A percentile compares a stretch with the other conserved stretches of the same genome.
These are phyloP conservation scores for Cucumis hystrix DNA, from an alignment of 306 rosid species.

Conservation along the genomic window DNA sequence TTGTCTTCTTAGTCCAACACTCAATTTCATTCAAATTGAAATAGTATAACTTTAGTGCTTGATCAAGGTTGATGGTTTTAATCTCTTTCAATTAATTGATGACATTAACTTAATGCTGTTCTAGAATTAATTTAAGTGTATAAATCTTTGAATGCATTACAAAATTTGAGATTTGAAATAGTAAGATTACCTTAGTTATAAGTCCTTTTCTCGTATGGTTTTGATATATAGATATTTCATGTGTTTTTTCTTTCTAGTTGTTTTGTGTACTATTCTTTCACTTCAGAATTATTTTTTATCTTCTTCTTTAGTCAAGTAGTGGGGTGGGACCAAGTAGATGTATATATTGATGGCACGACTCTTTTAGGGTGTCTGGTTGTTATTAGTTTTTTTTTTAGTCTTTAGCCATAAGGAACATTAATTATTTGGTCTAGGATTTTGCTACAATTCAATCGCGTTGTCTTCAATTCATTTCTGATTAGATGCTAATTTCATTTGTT, in stretches of 20 bases:
- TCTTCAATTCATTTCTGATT: not conserved
- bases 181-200: too few species aligned
- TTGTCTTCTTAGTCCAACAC: too few species aligned
- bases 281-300: not conserved
- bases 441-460: too few species aligned
- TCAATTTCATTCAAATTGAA: too few species aligned
- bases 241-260: not conserved
- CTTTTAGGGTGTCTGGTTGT: not conserved
- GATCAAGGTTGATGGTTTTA: too few species aligned
- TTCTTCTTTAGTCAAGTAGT: not conserved
- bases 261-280: not conserved
- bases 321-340: not conserved
- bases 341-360: not conserved
- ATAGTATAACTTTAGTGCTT: too few species aligned
- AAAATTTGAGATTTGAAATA: too few species aligned
- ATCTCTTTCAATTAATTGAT: too few species aligned
- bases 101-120: too few species aligned
- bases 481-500: not conserved
- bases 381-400: not conserved
- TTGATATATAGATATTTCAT: not conserved
- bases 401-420: not conserved
- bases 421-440: not conserved
- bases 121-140: too few species aligned
- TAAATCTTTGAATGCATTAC: too few species aligned
- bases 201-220: constrained; percentile 1